Evolutionary conservation across 495 filamentous ascomycete genomes (phyloP).

Genomic region (Penicillium longicatenatum): DNA sequence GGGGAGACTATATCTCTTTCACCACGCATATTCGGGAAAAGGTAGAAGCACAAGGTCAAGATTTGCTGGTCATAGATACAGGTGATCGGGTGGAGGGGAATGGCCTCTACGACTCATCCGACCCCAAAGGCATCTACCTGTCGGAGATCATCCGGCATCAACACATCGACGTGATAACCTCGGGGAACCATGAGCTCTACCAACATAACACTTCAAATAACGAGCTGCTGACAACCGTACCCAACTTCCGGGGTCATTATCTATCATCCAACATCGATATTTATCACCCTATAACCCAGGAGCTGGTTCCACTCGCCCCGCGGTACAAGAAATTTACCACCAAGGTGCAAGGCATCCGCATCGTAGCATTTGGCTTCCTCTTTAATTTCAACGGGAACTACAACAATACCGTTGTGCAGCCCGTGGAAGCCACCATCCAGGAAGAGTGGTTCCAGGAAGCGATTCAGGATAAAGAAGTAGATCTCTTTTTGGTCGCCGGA

Average conservation of each 20-base stretch:
- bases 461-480: constrained; percentile 75
- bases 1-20: constrained; percentile 98
- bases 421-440: constrained; percentile 74
- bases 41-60: constrained; percentile 75
- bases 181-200: constrained; percentile 96
- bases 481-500: constrained; percentile 84
- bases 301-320: constrained; percentile 74
- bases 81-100: constrained; percentile 95
- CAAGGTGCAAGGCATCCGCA: constrained; percentile 78
- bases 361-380: constrained; percentile 89
- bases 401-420: constrained; percentile 84
- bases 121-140: constrained; percentile 84
- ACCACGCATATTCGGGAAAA: constrained; percentile 74
- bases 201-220: constrained; percentile 70
- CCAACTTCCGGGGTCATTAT: constrained; percentile 74
- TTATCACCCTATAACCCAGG: constrained; percentile 65
- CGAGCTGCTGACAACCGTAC: constrained; percentile 77
- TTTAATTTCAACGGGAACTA: constrained; percentile 90
- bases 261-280: constrained; percentile 94
- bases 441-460: constrained; percentile 88
- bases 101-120: constrained; percentile 89
- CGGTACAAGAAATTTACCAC: constrained; percentile 87
- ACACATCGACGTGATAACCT: constrained; percentile 79
- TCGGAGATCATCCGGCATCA: constrained; percentile 84
- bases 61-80: constrained; percentile 89